Base-by-base conservation (phyloP, 305 asterid genomes). In the Stenogyne calaminthoides region DNA sequence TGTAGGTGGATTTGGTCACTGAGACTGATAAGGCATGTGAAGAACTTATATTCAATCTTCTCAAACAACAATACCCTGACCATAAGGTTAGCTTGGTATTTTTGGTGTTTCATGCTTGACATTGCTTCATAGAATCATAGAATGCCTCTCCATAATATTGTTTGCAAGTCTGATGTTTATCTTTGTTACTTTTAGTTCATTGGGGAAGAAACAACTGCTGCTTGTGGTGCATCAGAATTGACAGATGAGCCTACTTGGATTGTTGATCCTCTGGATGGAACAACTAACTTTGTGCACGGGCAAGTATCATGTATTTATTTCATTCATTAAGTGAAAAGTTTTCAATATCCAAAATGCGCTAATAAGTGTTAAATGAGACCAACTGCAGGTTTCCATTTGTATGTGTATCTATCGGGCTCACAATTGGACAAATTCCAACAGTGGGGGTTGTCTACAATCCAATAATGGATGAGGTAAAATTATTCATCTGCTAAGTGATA, bases 211-310 rank as follows among this genome's bases (percentile, higher is more conserved):
- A 95, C 97, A 5, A 92, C 99, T 54, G 97, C 98, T 83, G 93
- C 97, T 66, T 74, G 22, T 81, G 98, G 99, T 29, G 83, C 37
- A 57, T 77, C 90, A 67, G 91, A 81, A 80, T 84, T 95, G 84
- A 92, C 97, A 15, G 91, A 90, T 69, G 95, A 89, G 67, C 99
- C 99, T 58, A 95, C 98, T 67, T 95, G 99, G 99, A 86, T 95
- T 71, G 98, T 95, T 78, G 99, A 95, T 85, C 99, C 99, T 63
- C 77, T 92, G 19, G 99, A 95, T 75, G 99, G 99, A 81, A 95
- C 99, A 4, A 95, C 97, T 73, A 95, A 95, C 65, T 95, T 95
- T 83, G 99, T 92, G 65, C 99, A 95, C 22, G 97, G 98, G 99
- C 86, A 84, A 72, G 85, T 70, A 54, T 78, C 32, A 34, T 64